Conservation (phyloP, 2,329 filamentous ascomycete species). For the Botryotinia narcissicola region DNA sequence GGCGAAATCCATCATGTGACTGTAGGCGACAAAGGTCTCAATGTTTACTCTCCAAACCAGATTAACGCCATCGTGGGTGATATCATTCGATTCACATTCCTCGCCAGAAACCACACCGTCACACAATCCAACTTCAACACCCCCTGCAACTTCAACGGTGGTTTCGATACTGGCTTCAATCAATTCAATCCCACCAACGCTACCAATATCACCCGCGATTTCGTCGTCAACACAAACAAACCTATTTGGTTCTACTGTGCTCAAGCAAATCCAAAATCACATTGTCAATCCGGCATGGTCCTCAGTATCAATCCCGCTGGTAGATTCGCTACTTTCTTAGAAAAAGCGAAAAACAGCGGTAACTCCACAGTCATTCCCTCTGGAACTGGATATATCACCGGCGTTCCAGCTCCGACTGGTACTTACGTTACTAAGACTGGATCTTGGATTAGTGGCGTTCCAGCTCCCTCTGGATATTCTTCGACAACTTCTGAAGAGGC, state of each 20-base stretch:
- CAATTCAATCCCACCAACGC: slow-evolving; percentile 1
- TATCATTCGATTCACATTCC: slow-evolving; percentile 68
- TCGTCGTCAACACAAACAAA: background rate
- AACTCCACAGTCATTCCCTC: background rate
- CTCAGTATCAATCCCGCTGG: slow-evolving; percentile 2
- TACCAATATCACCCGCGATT: background rate
- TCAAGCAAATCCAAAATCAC: background rate
- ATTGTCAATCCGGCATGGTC: slow-evolving; percentile 14
- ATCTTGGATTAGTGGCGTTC: background rate
- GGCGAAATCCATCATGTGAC: background rate
- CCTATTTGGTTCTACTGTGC: slow-evolving; percentile 13
- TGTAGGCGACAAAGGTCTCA: background rate
- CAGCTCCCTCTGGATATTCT: background rate
- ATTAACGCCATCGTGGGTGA: slow-evolving; percentile 62
- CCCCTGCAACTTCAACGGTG: slow-evolving; percentile 59
- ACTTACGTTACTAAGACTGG: background rate
- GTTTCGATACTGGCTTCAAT: slow-evolving; percentile 58
- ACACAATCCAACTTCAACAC: slow-evolving; percentile 65
- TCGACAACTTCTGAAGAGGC: background rate
- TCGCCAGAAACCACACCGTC: slow-evolving; percentile 68
- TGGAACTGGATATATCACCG: background rate
- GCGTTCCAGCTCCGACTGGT: background rate
- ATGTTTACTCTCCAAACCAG: slow-evolving; percentile 54
- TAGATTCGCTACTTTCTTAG: slow-evolving; percentile 9
- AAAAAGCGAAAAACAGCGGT: background rate